Evolutionary conservation across 306 rosid genomes (phyloP).

Genomic region (Prunus persica): DNA sequence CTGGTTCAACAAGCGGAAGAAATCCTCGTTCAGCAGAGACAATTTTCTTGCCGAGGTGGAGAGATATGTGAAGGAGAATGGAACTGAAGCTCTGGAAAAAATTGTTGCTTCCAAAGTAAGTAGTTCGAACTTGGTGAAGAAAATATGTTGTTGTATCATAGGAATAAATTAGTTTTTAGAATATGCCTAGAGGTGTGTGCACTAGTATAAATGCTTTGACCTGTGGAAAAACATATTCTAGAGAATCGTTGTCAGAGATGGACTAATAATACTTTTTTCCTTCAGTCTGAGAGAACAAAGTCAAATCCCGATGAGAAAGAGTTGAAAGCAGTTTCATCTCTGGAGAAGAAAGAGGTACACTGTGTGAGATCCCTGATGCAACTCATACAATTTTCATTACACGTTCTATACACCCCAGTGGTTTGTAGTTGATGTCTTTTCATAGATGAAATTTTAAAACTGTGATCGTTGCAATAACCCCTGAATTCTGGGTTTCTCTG

Average conservation of each 20-base stretch:
- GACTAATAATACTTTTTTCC: not conserved
- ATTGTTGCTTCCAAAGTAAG: constrained; percentile 46
- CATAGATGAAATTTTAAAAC: not conserved
- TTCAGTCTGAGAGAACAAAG: constrained; percentile 13
- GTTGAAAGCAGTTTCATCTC: constrained; percentile 14
- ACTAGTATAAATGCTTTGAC: not conserved
- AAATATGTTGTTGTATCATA: not conserved
- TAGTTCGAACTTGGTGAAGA: not conserved
- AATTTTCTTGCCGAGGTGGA: constrained; percentile 41
- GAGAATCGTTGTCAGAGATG: not conserved
- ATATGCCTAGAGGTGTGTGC: not conserved
- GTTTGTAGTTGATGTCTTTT: not conserved
- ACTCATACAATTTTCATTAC: not conserved
- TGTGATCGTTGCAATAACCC: not conserved
- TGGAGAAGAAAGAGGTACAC: constrained; percentile 21
- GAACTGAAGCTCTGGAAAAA: constrained; percentile 46
- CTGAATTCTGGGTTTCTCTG: not conserved
- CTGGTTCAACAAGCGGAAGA: constrained; percentile 30
- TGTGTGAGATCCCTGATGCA: constrained; percentile 24
- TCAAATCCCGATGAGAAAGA: constrained; percentile 17
- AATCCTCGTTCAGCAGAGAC: constrained; percentile 21
- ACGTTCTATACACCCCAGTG: not conserved
- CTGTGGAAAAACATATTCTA: not conserved
- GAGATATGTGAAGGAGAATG: constrained; percentile 39
- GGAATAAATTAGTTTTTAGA: no score